phyloP scores from a whole-genome alignment of 228 moss, liverwort and hornwort genomes.

The Sphagnum fallax region DNA sequence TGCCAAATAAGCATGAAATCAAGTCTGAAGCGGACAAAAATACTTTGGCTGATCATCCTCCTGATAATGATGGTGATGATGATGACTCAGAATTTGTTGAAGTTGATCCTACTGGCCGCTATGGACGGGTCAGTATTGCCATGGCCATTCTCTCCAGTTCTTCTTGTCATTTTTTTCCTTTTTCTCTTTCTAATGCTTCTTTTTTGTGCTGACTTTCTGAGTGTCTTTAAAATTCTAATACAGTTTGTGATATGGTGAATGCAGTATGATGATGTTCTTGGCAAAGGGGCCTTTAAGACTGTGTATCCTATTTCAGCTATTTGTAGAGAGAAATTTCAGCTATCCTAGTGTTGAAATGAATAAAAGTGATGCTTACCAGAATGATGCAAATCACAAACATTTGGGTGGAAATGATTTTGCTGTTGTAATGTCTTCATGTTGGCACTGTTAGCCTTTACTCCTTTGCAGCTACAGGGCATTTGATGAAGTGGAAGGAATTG shows the following conservation, averaged over 20 bases:
- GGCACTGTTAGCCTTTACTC: slow-evolving; percentile 5
- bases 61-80: slow-evolving; percentile 42
- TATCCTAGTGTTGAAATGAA: neutral
- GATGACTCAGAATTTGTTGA: slow-evolving; percentile 79
- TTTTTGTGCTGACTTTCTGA: neutral
- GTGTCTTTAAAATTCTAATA: neutral
- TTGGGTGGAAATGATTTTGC: too few relatives aligned
- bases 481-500: slow-evolving; percentile 97
- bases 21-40: slow-evolving; percentile 31
- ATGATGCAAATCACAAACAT: too few relatives aligned
- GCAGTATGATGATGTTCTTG: slow-evolving; percentile 86
- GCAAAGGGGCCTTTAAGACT: slow-evolving; percentile 98
- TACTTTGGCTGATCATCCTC: slow-evolving; percentile 28
- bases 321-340: too few relatives aligned
- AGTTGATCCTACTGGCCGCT: slow-evolving; percentile 79
- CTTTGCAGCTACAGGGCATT: slow-evolving; percentile 75
- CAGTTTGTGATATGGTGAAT: slow-evolving; percentile 12
- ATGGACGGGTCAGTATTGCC: slow-evolving; percentile 56
- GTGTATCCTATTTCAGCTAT: slow-evolving; percentile 30
- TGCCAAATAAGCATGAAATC: slow-evolving; percentile 42
- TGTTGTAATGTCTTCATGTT: neutral
- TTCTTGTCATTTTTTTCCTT: neutral
- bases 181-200: neutral
- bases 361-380: neutral
- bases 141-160: neutral